A percentile compares a stretch with the other conserved stretches of the same genome.
Conservation (phyloP, 192 early-diverging fungal species). For the Umbelopsis ramanniana region DNA sequence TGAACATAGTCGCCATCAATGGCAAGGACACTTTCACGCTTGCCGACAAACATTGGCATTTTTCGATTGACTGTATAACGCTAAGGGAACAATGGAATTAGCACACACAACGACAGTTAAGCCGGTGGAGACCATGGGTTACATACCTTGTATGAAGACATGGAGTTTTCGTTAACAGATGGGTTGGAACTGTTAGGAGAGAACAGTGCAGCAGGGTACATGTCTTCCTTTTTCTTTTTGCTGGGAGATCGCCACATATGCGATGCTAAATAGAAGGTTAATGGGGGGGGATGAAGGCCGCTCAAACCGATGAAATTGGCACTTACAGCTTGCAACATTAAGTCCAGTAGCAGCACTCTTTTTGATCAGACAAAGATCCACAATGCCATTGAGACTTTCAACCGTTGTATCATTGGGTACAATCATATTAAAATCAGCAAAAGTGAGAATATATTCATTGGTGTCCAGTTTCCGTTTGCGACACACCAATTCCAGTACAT, state of each 20-base stretch:
- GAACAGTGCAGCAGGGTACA: conserved; percentile 34
- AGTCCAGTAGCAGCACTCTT: conserved; percentile 47
- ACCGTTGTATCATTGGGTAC: conserved; percentile 82
- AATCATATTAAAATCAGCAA: conserved; percentile 75
- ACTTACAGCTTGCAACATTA: conserved; percentile 38
- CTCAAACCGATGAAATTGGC: background rate
- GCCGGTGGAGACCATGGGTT: background rate
- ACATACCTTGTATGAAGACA: conserved; percentile 41
- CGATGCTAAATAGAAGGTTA: background rate
- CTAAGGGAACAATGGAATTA: conserved; percentile 44
- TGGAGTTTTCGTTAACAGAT: conserved; percentile 24
- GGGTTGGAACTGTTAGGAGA: conserved; percentile 12
- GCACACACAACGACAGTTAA: background rate
- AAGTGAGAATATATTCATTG: conserved; percentile 84
- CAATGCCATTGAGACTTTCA: conserved; percentile 60
- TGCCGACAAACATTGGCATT: conserved; percentile 84
- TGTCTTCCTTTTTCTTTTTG: conserved; percentile 43
- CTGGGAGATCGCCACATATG: conserved; percentile 45
- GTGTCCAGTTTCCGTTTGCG: conserved; percentile 85
- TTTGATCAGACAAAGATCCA: conserved; percentile 77
- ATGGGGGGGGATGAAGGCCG: background rate
- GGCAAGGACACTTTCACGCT: conserved; percentile 83
- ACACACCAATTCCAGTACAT: conserved; percentile 86
- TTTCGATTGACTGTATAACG: conserved; percentile 87
- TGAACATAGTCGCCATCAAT: conserved; percentile 95